Percentiles rank a stretch among this genome's conserved stretches.
Conservation (phyloP, 495 filamentous ascomycete genomes). For the Chlorociboria aeruginascens region DNA sequence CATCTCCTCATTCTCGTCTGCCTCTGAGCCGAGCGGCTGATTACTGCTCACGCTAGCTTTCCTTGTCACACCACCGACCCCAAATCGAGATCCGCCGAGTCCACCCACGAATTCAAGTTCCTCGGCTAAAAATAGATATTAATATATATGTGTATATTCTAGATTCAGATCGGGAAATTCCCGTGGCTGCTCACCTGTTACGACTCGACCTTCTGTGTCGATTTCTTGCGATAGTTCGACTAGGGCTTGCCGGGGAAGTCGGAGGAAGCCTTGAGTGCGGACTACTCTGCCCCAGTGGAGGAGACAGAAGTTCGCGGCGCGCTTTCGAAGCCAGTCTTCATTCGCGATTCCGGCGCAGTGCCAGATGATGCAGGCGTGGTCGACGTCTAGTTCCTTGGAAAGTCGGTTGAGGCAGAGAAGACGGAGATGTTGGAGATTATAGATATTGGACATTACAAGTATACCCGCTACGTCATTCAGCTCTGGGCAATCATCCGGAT, state of each 20-base stretch:
- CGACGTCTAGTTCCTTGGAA: slow-evolving; percentile 79
- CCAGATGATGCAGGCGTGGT: slow-evolving; percentile 92
- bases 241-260: slow-evolving; percentile 60
- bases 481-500: slow-evolving; percentile 48
- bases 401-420: slow-evolving; percentile 81
- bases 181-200: slow-evolving; percentile 42
- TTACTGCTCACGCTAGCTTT: slow-evolving; percentile 49
- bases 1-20: slow-evolving; percentile 60
- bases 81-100: slow-evolving; percentile 49
- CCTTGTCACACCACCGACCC: slow-evolving; percentile 35
- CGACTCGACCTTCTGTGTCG: slow-evolving; percentile 77
- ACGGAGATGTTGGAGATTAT: slow-evolving; percentile 87
- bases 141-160: slow-evolving; percentile 8
- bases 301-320: slow-evolving; percentile 79
- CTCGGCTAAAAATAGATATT: slow-evolving; percentile 22
- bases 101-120: slow-evolving; percentile 73
- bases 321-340: slow-evolving; percentile 84
- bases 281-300: slow-evolving; percentile 92
- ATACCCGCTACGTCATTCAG: slow-evolving; percentile 86
- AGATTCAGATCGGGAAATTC: slow-evolving; percentile 20
- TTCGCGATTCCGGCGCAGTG: slow-evolving; percentile 79
- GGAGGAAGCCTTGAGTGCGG: slow-evolving; percentile 74
- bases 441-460: slow-evolving; percentile 94
- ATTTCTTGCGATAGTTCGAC: slow-evolving; percentile 89
- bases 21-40: slow-evolving; percentile 48